Evolutionary conservation across 1,139 yeast genomes (phyloP).

Genomic region (Barnettozyma hawaiiensis): DNA sequence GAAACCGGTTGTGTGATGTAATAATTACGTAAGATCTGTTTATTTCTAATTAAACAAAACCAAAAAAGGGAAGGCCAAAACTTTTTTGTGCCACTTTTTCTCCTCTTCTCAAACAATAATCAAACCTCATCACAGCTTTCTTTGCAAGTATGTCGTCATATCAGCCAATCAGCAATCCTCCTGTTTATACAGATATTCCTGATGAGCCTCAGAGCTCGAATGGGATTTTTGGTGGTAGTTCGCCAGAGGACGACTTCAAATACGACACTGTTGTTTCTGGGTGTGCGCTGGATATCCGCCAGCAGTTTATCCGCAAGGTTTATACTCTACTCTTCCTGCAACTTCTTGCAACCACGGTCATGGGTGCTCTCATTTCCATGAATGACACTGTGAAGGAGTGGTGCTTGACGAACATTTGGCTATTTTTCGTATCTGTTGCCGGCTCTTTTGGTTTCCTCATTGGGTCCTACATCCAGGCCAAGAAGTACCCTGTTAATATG

Average conservation of each 20-base stretch:
- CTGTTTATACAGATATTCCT: constrained; percentile 8
- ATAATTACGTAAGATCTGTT: neutral
- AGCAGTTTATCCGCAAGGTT: constrained; percentile 72
- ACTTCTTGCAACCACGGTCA: constrained; percentile 52
- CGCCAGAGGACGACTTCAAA: constrained; percentile 74
- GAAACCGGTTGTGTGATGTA: neutral
- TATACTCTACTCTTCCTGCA: constrained; percentile 68
- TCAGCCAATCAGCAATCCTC: constrained; percentile 9
- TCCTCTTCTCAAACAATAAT: too few species aligned
- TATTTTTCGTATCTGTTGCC: constrained; percentile 49
- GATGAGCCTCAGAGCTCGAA: constrained; percentile 1
- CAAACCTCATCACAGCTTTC: neutral
- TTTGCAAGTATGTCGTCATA: constrained; percentile 6
- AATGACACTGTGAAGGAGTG: constrained; percentile 47
- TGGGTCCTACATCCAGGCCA: constrained; percentile 52
- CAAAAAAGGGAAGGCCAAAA: neutral
- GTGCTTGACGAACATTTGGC: constrained; percentile 58
- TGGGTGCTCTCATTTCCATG: constrained; percentile 50
- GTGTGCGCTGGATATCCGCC: constrained; percentile 71
- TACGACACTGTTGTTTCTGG: constrained; percentile 73
- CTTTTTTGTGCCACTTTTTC: neutral
- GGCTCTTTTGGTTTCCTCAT: constrained; percentile 61
- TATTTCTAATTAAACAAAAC: neutral
- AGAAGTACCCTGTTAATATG: constrained; percentile 62
- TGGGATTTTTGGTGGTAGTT: constrained; percentile 10